These are phyloP conservation scores for Lyophyllum decastes DNA, from an alignment of 768 basidiomycete species.

Conservation along the genomic window DNA sequence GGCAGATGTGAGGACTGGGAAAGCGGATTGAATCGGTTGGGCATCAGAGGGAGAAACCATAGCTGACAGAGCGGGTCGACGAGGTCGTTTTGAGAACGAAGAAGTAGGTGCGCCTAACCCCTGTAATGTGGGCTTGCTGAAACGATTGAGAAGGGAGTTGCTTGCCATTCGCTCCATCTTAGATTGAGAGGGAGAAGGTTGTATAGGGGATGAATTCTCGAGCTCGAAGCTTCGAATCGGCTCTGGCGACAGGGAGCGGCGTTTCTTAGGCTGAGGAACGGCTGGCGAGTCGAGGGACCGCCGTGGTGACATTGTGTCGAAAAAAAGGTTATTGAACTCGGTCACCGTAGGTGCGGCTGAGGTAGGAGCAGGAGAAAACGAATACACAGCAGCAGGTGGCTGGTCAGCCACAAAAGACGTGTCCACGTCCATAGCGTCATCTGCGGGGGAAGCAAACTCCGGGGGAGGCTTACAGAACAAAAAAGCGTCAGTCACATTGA, in stretches of 20 bases:
- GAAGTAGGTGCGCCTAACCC: constrained; percentile 55
- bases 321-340: constrained; percentile 63
- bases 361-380: constrained; percentile 37
- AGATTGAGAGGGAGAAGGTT: constrained; percentile 51
- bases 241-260: constrained; percentile 62
- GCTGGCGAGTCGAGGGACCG: constrained; percentile 46
- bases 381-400: constrained; percentile 25
- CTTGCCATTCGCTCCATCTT: constrained; percentile 50
- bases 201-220: constrained; percentile 49
- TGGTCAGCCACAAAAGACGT: constrained; percentile 45
- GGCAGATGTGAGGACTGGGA: constrained; percentile 36
- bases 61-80: constrained; percentile 70
- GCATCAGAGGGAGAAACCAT: constrained; percentile 50
- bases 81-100: constrained; percentile 55
- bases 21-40: constrained; percentile 39
- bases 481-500: constrained; percentile 5
- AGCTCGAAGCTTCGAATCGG: constrained; percentile 35
- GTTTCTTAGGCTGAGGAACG: constrained; percentile 49
- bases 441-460: constrained; percentile 44
- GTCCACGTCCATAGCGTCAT: constrained; percentile 84
- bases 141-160: constrained; percentile 49
- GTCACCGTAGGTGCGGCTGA: constrained; percentile 56
- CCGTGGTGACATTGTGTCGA: constrained; percentile 53
- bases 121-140: constrained; percentile 51
- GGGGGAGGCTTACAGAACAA: constrained; percentile 35